Conservation (phyloP, 257 asterid species). For the Solanum paucissectum region DNA sequence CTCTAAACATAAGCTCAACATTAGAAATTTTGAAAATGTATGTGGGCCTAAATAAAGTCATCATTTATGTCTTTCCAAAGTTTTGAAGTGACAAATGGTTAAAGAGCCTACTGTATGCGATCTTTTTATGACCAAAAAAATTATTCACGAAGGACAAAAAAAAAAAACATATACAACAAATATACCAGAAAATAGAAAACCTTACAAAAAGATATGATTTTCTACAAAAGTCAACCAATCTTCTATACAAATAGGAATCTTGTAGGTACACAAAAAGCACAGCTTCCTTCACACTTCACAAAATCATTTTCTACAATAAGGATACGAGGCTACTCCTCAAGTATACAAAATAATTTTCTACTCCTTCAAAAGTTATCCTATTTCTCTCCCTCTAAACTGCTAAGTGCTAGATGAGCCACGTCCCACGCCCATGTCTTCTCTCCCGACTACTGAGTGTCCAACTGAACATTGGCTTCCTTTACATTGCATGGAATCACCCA, state of each 20-base stretch:
- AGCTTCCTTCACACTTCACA: background rate
- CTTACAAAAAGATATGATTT: background rate
- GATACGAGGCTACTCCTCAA: background rate
- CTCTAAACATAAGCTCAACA: background rate
- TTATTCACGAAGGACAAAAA: background rate
- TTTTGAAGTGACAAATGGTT: background rate
- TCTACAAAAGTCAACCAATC: background rate
- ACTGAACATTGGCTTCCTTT: background rate
- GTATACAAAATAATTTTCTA: background rate
- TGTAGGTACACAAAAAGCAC: background rate
- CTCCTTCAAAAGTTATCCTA: background rate
- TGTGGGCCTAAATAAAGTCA: background rate
- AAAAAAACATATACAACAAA: background rate
- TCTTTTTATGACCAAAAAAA: background rate
- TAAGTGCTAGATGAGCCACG: background rate
- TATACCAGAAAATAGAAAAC: background rate
- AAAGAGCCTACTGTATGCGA: background rate
- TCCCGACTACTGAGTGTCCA: background rate
- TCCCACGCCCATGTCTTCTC: background rate
- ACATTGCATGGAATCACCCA: background rate
- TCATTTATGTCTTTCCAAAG: background rate
- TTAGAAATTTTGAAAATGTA: background rate
- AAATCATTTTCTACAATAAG: background rate
- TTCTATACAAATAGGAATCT: background rate
- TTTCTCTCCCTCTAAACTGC: background rate